Evolutionary conservation across 73 alveolate species (phyloP).

Genomic region (Vitrella brassicaformis): DNA sequence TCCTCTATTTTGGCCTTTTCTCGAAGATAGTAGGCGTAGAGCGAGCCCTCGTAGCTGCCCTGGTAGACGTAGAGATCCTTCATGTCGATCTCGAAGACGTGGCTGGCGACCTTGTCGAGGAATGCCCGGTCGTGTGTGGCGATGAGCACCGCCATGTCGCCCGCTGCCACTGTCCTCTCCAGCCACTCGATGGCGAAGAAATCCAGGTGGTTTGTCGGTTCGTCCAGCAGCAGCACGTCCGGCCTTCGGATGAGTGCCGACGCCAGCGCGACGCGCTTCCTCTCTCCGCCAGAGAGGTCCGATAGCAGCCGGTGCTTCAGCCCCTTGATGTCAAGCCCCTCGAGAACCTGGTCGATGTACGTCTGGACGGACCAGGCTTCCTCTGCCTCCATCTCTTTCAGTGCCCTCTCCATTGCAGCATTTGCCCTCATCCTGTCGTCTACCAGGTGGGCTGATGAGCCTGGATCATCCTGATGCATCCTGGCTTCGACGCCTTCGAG

Average conservation of each 20-base stretch:
- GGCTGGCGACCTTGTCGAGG: conserved; percentile 18
- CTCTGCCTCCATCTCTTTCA: background rate
- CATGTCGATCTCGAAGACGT: background rate
- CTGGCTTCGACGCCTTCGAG: too few species aligned
- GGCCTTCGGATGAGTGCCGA: conserved; percentile 28
- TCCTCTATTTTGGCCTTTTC: too few species aligned
- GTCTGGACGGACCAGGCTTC: background rate
- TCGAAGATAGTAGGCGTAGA: too few species aligned
- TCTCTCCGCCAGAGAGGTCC: conserved; percentile 47
- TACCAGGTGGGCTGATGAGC: too few species aligned
- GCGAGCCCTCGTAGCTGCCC: conserved; percentile 24
- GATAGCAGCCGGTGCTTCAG: background rate
- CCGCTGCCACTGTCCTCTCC: conserved; percentile 21
- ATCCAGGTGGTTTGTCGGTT: conserved; percentile 46
- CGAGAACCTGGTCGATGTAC: background rate
- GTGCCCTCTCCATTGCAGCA: too few species aligned
- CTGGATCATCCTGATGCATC: too few species aligned
- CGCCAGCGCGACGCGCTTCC: conserved; percentile 44
- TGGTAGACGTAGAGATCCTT: conserved; percentile 2
- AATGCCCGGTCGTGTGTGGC: conserved; percentile 28
- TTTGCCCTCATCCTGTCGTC: too few species aligned
- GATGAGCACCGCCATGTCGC: background rate
- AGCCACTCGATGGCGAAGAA: conserved; percentile 34
- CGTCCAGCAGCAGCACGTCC: conserved; percentile 39
- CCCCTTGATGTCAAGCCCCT: background rate